Conservation (phyloP, 495 filamentous ascomycete genomes). For the Aspergillus bridgeri region DNA sequence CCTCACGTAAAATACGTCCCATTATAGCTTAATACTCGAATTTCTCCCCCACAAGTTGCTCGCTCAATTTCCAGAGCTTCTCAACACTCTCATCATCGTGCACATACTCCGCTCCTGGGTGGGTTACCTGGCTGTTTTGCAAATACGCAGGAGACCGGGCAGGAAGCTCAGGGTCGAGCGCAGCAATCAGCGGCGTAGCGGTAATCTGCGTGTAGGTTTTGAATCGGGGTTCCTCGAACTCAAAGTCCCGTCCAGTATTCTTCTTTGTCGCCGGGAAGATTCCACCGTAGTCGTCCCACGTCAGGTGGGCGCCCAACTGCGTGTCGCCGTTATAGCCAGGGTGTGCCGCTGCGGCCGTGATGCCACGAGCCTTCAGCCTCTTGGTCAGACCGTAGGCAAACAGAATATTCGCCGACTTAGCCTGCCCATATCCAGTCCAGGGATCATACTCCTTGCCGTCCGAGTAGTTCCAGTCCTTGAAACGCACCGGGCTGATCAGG, state of each 20-base stretch:
- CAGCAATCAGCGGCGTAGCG: neutral
- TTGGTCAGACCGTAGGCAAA: constrained; percentile 2
- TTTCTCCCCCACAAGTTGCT: constrained; percentile 1
- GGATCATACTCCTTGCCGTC: neutral
- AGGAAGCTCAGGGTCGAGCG: neutral
- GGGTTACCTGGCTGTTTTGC: neutral
- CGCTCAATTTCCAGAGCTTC: constrained; percentile 5
- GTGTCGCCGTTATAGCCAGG: neutral
- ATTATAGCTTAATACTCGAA: constrained; percentile 1
- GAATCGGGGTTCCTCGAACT: neutral
- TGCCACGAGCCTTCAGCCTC: neutral
- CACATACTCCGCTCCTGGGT: neutral
- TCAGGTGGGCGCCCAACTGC: neutral
- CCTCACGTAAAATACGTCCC: no score
- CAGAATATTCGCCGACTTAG: neutral
- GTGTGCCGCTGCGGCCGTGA: neutral
- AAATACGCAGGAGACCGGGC: neutral
- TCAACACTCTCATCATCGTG: neutral
- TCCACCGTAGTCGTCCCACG: neutral
- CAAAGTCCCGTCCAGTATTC: neutral
- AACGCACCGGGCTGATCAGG: neutral
- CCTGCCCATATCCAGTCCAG: constrained; percentile 3
- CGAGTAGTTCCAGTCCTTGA: constrained; percentile 2
- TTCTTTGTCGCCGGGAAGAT: neutral
- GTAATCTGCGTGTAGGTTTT: neutral